Base-by-base conservation (phyloP, 441 rosid species). In the Theobroma grandiflorum region DNA sequence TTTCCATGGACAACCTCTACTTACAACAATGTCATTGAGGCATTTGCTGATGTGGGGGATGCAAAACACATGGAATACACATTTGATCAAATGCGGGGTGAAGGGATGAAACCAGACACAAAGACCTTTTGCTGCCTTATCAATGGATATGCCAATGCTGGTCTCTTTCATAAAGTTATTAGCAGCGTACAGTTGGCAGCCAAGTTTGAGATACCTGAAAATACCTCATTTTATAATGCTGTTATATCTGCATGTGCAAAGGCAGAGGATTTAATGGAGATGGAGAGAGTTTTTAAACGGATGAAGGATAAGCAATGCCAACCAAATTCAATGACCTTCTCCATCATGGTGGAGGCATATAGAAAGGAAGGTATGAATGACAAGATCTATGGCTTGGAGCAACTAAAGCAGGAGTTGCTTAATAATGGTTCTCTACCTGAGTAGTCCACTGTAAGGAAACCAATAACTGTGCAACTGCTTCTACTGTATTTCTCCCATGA, bases 1-100 rank as follows among this genome's bases (percentile, higher is more conserved):
- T 94, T 91, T 74, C 96, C 98, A 0, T 96, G 99, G 99, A 96
- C 97, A 9, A 92, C 97, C 37, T 87, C 98, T 1, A 96, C 99
- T 4, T 94, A 90, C 90, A 94, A 96, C 85, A 94, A 91, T 37
- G 95, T 93, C 75, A 96, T 96, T 1, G 98, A 96, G 86, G 99
- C 90, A 15, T 96, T 95, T 92, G 95, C 96, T 0, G 98, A 92
- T 76, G 93, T 83, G 1, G 98, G 98, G 75, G 98, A 96, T 83
- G 98, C 90, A 0, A 95, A 95, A 79, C 86, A 90, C 90, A 93
- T 96, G 93, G 98, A 95, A 86, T 90, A 88, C 70, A 88, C 96
- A 0, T 92, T 92, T 55, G 94, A 95, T 82, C 97, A 96, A 88
- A 96, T 96, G 98, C 90, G 91, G 26, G 85, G 89, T 2, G 98